phyloP scores from a whole-genome alignment of 345 rosid species.

The Ceriops decandra region DNA sequence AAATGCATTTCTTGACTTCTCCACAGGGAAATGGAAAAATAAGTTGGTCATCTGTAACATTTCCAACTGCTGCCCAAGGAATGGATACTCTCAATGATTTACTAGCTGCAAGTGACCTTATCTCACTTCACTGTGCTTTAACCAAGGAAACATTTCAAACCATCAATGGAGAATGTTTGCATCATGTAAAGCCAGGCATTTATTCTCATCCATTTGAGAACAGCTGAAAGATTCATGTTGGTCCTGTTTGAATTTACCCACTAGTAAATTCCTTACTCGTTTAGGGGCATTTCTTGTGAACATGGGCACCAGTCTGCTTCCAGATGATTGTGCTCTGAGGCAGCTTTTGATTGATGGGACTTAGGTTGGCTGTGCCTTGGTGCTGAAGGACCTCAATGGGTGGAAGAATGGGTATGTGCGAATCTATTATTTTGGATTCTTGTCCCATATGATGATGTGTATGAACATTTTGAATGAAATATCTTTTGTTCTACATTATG shows the following conservation, averaged over 20 bases:
- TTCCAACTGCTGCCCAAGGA: conserved; percentile 91
- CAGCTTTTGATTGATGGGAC: conserved; percentile 93
- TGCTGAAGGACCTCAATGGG: conserved; percentile 99
- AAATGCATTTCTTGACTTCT: conserved; percentile 9
- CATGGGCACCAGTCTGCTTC: conserved; percentile 89
- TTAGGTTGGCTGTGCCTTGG: conserved; percentile 94
- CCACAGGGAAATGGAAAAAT: conserved; percentile 62
- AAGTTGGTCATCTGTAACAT: conserved; percentile 51
- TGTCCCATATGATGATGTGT: conserved; percentile 2
- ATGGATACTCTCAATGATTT: conserved; percentile 98
- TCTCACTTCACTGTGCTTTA: conserved; percentile 87
- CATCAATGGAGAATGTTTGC: conserved; percentile 90
- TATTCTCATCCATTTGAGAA: conserved; percentile 4
- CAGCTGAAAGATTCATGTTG: background rate
- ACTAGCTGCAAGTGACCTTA: conserved; percentile 89
- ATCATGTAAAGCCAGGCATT: conserved; percentile 90
- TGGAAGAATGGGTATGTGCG: conserved; percentile 98
- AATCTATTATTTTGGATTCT: conserved; percentile 4
- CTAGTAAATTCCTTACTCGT: conserved; percentile 3
- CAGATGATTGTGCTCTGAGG: conserved; percentile 92
- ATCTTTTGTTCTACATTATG: background rate
- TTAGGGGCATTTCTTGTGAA: conserved; percentile 97
- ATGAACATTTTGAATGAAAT: background rate
- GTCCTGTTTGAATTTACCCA: background rate
- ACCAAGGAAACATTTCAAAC: conserved; percentile 92